Percentiles rank a stretch among this genome's conserved stretches.
Evolutionary conservation across 176 grass and related monocot genomes (phyloP).

Genomic region (Lolium rigidum): DNA sequence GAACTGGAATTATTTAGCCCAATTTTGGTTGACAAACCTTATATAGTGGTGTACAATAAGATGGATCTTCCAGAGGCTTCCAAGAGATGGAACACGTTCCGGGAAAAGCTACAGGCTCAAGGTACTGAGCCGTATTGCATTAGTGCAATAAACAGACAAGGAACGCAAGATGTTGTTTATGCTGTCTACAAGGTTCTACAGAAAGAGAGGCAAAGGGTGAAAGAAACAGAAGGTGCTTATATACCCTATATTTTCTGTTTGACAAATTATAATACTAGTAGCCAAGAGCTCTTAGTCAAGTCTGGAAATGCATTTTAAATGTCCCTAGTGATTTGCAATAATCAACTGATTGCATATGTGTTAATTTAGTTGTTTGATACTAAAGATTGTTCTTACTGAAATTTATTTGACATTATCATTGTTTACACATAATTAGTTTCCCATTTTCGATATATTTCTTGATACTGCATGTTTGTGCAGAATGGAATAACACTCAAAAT

Average conservation of each 20-base stretch:
- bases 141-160: constrained; percentile 84
- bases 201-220: constrained; percentile 76
- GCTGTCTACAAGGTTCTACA: constrained; percentile 74
- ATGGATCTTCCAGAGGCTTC: constrained; percentile 95
- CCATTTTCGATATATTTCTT: constrained; percentile 20
- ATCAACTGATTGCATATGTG: not conserved
- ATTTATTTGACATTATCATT: constrained; percentile 2
- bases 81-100: constrained; percentile 75
- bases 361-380: constrained; percentile 23
- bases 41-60: constrained; percentile 91
- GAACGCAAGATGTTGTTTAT: constrained; percentile 70
- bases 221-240: constrained; percentile 67
- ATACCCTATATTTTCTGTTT: constrained; percentile 15
- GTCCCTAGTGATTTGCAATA: not conserved
- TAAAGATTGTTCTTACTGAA: constrained; percentile 15
- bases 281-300: not conserved
- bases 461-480: constrained; percentile 56
- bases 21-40: constrained; percentile 80
- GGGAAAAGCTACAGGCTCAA: constrained; percentile 53
- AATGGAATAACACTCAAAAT: constrained; percentile 62
- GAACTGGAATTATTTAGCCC: constrained; percentile 98
- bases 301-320: constrained; percentile 23
- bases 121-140: constrained; percentile 74
- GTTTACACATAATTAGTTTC: constrained; percentile 15
- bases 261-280: constrained; percentile 8